Base-by-base conservation (phyloP, 768 basidiomycete genomes). In the Phaeotremella skinneri region DNA sequence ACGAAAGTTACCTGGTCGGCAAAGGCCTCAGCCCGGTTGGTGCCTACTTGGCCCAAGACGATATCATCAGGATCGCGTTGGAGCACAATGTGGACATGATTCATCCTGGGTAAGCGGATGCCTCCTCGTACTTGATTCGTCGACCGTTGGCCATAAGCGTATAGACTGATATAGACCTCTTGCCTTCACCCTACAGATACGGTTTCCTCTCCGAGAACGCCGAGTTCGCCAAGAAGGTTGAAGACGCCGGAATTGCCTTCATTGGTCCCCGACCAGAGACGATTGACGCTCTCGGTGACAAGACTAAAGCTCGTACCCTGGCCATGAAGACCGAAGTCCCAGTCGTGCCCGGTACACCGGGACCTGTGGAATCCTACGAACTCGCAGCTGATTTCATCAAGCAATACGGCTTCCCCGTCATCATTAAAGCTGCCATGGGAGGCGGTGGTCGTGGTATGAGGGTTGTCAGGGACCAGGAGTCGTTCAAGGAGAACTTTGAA, bases 41-140 rank as follows among this genome's bases (percentile, higher is more conserved):
- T 17, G 96, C 96, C 9, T 99, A 99, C 78, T 88, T 99, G 63
- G 87, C 93, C 1, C 93, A 97, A 77, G 91, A 98, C 69, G 92
- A 96, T 72, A 98, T 99, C 78, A 92, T 99, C 79, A 81, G 86
- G 63, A 87, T 92, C 66, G 91, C 92, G n/a, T 83, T 98, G 43
- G 93, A 98, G 78, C 92, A 98, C 78, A 93, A 91, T 25, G 96
- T 99, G 25, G 94, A 97, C 76, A 98, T 99, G 96, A 98, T 99
- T 74, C 96, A 98, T 79, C 96, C 92, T 11, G 92, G 93, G 90
- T 91, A 67, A 72, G 82, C 78, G 51, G 13, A 17, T 20, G 20
- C 52, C 23, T 31, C 17, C 55, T 25, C 7, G 26, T 26, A 7
- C 13, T 56, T 41, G 29, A 29, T 31, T 11, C 53, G 32, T 47